Evolutionary conservation across 345 rosid species (phyloP), one percentile per base, ranked within the genome.

Genomic region (Tarenaya hassleriana): DNA sequence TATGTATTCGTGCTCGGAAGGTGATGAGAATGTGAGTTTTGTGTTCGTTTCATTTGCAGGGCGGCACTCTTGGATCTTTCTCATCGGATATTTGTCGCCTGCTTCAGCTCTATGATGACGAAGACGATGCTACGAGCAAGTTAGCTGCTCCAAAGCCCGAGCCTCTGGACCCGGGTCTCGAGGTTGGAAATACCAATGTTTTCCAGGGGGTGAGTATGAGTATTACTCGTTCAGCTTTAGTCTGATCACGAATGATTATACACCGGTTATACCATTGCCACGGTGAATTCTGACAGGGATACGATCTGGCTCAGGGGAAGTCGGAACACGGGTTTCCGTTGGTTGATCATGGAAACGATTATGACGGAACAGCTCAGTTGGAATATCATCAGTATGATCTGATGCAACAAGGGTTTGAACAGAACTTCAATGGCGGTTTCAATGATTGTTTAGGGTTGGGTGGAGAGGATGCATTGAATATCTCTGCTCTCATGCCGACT

Each of bases 121-220:
- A 94, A 74, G 99, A 92, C 70, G 99, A 88, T 70, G 99, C 99
- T 8, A 80, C 94, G 48, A 94, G 99, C 70, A 64, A 78, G 16
- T 67, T 88, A 56, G 77, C 87, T 59, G 75, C 83, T 1, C 94
- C 94, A 16, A 94, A 94, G 84, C 75, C 74, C 0, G 89, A 86
- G 76, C 97, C 97, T 50, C 66, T 76, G 59, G 97, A 85, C 70
- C 94, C 78, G 64, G 71, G 48, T 58, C 66, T 73, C n/a, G 77
- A 69, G 53, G 77, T 50, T 52, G 88, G 70, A 47, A 69, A 77
- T 63, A 16, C 40, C 44, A 69, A 71, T 35, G 75, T 56, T 27
- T 78, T 77, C 48, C 79, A 75, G 18, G 88, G 74, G 83, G 98
- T 92, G 16, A 68, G 58, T 55, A 38, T 92, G 16, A 68, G 58